Evolutionary conservation across 192 early-diverging fungal genomes (phyloP).

Genomic region (Gonapodya prolifera): DNA sequence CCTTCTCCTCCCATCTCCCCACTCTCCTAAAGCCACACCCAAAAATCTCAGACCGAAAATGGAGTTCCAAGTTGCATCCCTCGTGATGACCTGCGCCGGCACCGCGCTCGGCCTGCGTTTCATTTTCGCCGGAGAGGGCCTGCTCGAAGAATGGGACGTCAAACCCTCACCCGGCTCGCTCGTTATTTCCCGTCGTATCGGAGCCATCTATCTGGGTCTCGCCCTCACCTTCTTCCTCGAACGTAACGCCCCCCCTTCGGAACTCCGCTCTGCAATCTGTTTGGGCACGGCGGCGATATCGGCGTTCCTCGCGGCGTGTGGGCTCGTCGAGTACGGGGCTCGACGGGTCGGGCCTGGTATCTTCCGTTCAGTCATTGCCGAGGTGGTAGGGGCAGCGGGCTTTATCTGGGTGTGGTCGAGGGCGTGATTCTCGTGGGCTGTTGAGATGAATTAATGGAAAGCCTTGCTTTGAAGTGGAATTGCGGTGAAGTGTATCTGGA

Average conservation of each 20-base stretch:
- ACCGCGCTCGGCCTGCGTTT: neutral
- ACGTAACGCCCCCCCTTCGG: neutral
- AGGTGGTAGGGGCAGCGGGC: neutral
- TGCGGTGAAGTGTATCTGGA: too few species aligned
- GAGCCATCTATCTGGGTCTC: neutral
- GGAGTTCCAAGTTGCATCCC: neutral
- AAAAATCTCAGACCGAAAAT: neutral
- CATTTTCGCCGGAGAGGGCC: neutral
- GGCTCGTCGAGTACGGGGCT: neutral
- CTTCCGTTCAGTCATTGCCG: neutral
- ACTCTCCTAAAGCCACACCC: neutral
- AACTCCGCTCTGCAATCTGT: neutral
- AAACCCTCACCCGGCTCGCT: neutral
- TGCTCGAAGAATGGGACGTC: neutral
- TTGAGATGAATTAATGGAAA: neutral
- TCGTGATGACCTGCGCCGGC: neutral
- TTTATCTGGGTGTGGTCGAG: neutral
- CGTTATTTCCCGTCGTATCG: neutral
- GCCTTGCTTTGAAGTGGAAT: too few species aligned
- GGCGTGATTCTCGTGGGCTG: neutral
- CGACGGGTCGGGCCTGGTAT: neutral
- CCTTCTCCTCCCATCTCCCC: neutral
- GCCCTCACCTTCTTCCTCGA: neutral
- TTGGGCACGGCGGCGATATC: neutral
- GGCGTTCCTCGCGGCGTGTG: neutral